Evolutionary conservation across 768 basidiomycete species (phyloP).

Genomic region (Psilocybe sp.): DNA sequence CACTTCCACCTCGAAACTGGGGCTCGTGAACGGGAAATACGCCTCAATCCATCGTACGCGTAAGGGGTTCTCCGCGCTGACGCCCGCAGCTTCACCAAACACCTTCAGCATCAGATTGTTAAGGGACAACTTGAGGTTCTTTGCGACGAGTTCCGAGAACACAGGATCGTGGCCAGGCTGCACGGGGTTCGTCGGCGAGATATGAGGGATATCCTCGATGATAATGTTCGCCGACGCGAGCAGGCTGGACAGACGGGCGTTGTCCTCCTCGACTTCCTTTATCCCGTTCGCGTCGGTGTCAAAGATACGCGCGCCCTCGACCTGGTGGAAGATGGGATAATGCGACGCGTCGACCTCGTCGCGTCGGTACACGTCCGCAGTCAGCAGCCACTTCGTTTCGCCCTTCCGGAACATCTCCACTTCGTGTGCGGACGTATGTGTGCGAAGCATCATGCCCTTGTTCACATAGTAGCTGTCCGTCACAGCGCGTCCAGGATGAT

Average conservation of each 20-base stretch:
- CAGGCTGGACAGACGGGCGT: constrained; percentile 53
- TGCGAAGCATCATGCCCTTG: constrained; percentile 85
- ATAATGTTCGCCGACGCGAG: constrained; percentile 74
- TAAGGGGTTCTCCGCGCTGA: constrained; percentile 64
- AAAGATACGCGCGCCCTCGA: constrained; percentile 91
- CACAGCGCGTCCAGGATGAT: constrained; percentile 88
- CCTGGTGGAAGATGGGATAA: constrained; percentile 98
- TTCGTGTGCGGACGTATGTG: constrained; percentile 98
- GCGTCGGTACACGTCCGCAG: constrained; percentile 95
- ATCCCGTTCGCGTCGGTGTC: constrained; percentile 52
- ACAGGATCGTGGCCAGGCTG: constrained; percentile 76
- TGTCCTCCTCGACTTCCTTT: constrained; percentile 69
- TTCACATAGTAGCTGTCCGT: constrained; percentile 98
- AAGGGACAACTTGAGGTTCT: constrained; percentile 85
- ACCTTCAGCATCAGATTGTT: constrained; percentile 82
- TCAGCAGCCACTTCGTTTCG: constrained; percentile 81
- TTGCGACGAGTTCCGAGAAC: constrained; percentile 70
- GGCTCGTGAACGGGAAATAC: constrained; percentile 96
- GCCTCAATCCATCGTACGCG: constrained; percentile 96
- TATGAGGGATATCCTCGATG: constrained; percentile 82
- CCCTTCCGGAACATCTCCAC: constrained; percentile 84
- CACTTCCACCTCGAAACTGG: constrained; percentile 97
- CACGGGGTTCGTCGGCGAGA: constrained; percentile 73
- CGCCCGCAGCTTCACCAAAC: constrained; percentile 62
- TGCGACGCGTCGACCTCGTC: constrained; percentile 98